Base-by-base conservation (phyloP, 441 rosid genomes). In the Francoa sonchifolia region DNA sequence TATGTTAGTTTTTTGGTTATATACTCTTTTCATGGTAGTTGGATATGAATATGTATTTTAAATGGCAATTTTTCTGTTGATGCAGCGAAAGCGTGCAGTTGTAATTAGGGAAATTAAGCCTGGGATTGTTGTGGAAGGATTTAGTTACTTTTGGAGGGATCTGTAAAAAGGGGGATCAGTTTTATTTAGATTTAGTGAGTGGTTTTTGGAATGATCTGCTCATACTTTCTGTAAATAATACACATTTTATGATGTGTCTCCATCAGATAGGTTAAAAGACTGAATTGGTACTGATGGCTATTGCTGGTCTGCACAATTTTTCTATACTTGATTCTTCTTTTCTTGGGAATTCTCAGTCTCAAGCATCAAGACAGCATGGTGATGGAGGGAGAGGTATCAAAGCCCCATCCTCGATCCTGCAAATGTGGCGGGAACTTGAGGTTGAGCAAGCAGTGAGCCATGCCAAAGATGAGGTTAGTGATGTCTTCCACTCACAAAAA, bases 371-470 rank as follows among this genome's bases (percentile, higher is more conserved):
- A 48, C 72, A 60, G 22, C 61, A 8, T 47, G 85, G 58, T 25
- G 70, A 66, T 48, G 81, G 65, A 14, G 83, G 71, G 39, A 71
- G 81, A 43, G 23, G 53, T 19, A 68, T 72, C 66, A 71, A 74
- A 66, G 76, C 69, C 63, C 74, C 98, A 26, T 74, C 98, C 41
- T 65, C 92, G 8, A 65, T 77, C 47, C 58, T 77, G 63, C 84
- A 76, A 66, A 89, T 70, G 83, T 72, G 92, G 94, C 72, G 83
- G 65, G 97, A 82, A 55, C 69, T 79, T 20, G 95, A 79, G 78
- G 92, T 82, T 69, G 88, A 79, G 33, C 85, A 79, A 32, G 77
- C 65, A 61, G 72, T 69, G 71, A 67, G 72, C 55, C 78, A 38
- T 45, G 34, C 55, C 35, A 83, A 63, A 26, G 78, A 69, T 30